phyloP scores from a whole-genome alignment of 257 asterid genomes.

The Buddleja alternifolia region DNA sequence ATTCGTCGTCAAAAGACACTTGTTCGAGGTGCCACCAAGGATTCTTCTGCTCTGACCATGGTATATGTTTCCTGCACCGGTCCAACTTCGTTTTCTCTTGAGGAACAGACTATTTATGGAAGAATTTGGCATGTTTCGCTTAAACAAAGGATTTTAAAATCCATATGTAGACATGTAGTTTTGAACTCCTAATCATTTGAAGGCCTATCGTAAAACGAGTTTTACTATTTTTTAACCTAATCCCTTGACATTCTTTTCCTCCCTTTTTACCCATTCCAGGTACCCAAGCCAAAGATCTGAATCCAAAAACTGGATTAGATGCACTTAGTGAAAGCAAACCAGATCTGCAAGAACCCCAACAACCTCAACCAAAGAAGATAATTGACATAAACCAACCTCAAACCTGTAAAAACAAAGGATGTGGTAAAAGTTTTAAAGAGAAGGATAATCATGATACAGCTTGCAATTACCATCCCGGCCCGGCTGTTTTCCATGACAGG shows the following conservation, averaged over 20 bases:
- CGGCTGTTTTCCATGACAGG: slow-evolving; percentile 86
- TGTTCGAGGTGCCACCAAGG: slow-evolving; percentile 96
- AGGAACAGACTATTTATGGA: slow-evolving; percentile 4
- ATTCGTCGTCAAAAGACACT: slow-evolving; percentile 48
- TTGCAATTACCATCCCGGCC: slow-evolving; percentile 93
- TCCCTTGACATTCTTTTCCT: not conserved
- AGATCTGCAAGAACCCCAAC: slow-evolving; percentile 41
- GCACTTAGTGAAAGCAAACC: slow-evolving; percentile 35
- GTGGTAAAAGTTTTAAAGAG: slow-evolving; percentile 77
- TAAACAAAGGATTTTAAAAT: not conserved
- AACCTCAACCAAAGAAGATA: slow-evolving; percentile 55
- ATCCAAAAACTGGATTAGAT: slow-evolving; percentile 36
- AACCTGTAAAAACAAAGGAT: slow-evolving; percentile 77
- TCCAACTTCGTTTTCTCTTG: not conserved
- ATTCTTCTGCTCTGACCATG: slow-evolving; percentile 65
- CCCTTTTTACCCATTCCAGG: slow-evolving; percentile 41
- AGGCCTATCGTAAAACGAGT: not conserved
- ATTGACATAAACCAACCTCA: slow-evolving; percentile 78
- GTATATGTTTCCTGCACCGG: slow-evolving; percentile 21
- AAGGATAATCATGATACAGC: slow-evolving; percentile 86
- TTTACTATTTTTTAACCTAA: not conserved
- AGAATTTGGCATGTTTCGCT: slow-evolving; percentile 14
- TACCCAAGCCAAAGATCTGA: slow-evolving; percentile 48
- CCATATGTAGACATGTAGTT: not conserved
- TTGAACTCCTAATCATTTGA: slow-evolving; percentile 13